A percentile compares a stretch with the other conserved stretches of the same genome.
These are phyloP conservation scores for Ilex aquifolium DNA, from an alignment of 257 asterid genomes.

Conservation along the genomic window DNA sequence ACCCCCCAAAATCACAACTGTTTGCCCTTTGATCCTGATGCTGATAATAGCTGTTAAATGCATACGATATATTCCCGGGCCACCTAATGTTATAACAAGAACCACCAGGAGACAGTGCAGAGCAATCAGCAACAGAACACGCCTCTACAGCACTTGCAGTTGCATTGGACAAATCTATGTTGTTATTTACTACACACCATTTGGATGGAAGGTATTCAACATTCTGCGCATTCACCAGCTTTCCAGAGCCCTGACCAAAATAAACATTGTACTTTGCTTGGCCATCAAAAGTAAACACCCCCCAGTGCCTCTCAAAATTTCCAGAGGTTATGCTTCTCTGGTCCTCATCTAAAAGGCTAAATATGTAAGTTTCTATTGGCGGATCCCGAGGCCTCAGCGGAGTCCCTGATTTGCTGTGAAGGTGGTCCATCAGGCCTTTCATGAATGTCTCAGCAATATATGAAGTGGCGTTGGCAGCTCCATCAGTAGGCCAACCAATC, in stretches of 20 bases:
- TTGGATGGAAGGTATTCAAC: slow-evolving; percentile 61
- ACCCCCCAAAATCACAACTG: slow-evolving; percentile 59
- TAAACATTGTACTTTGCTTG: slow-evolving; percentile 72
- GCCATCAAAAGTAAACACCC: slow-evolving; percentile 83
- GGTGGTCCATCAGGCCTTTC: slow-evolving; percentile 50
- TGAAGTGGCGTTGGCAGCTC: slow-evolving; percentile 64
- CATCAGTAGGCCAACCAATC: slow-evolving; percentile 93
- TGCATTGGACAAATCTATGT: slow-evolving; percentile 51
- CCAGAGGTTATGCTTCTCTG: slow-evolving; percentile 46
- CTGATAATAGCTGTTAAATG: slow-evolving; percentile 75
- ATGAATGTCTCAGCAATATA: slow-evolving; percentile 56
- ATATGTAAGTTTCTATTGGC: slow-evolving; percentile 49
- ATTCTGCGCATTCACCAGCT: slow-evolving; percentile 54
- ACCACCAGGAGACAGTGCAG: slow-evolving; percentile 48
- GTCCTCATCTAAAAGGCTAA: slow-evolving; percentile 81
- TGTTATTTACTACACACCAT: slow-evolving; percentile 87
- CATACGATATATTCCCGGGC: slow-evolving; percentile 79
- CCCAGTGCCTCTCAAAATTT: slow-evolving; percentile 83
- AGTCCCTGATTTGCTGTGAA: slow-evolving; percentile 41
- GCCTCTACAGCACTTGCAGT: slow-evolving; percentile 51
- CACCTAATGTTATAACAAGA: slow-evolving; percentile 68
- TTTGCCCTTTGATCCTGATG: slow-evolving; percentile 59
- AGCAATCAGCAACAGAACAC: slow-evolving; percentile 67
- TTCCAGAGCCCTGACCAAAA: slow-evolving; percentile 45
- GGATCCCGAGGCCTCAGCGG: slow-evolving; percentile 30